Evolutionary conservation across 2,329 filamentous ascomycete genomes (phyloP).

Genomic region (Fusarium pseudograminearum): DNA sequence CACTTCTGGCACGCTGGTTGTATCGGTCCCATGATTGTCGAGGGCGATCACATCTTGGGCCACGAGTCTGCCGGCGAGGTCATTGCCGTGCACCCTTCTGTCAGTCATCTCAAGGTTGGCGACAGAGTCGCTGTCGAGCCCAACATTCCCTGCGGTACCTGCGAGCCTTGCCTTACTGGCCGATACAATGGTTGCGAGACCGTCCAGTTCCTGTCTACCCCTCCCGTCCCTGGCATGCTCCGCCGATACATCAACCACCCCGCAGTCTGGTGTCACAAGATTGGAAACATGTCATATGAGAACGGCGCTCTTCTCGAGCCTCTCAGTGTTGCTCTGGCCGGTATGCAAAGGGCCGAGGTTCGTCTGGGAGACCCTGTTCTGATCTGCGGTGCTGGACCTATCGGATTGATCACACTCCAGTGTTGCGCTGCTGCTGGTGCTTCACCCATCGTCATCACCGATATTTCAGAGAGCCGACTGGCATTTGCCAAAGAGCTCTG

Average conservation of each 20-base stretch:
- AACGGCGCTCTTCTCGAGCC: slow-evolving; percentile 92
- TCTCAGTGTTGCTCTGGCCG: slow-evolving; percentile 87
- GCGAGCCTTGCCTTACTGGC: slow-evolving; percentile 90
- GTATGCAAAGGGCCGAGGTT: slow-evolving; percentile 84
- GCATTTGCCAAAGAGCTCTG: slow-evolving; percentile 87
- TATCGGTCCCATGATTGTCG: slow-evolving; percentile 96
- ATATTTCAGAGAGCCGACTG: slow-evolving; percentile 89
- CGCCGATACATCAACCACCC: slow-evolving; percentile 96
- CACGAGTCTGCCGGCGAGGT: slow-evolving; percentile 92
- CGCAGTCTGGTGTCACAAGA: slow-evolving; percentile 95
- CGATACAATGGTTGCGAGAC: slow-evolving; percentile 94
- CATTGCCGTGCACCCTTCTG: slow-evolving; percentile 83
- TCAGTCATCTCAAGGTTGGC: slow-evolving; percentile 81
- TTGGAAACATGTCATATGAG: slow-evolving; percentile 91
- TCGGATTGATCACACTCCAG: slow-evolving; percentile 88
- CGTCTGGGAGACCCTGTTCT: slow-evolving; percentile 87
- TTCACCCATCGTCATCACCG: slow-evolving; percentile 91
- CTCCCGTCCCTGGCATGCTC: slow-evolving; percentile 87
- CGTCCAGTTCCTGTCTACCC: slow-evolving; percentile 89
- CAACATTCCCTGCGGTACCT: slow-evolving; percentile 90
- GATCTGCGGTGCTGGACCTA: slow-evolving; percentile 93
- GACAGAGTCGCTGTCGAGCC: slow-evolving; percentile 96
- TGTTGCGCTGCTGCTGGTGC: slow-evolving; percentile 89
- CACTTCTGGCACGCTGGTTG: slow-evolving; percentile 98
- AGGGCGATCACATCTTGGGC: slow-evolving; percentile 88